A percentile compares a stretch with the other conserved stretches of the same genome.
phyloP scores from a whole-genome alignment of 2,329 filamentous ascomycete genomes.

The Ascochyta viciae-villosae region DNA sequence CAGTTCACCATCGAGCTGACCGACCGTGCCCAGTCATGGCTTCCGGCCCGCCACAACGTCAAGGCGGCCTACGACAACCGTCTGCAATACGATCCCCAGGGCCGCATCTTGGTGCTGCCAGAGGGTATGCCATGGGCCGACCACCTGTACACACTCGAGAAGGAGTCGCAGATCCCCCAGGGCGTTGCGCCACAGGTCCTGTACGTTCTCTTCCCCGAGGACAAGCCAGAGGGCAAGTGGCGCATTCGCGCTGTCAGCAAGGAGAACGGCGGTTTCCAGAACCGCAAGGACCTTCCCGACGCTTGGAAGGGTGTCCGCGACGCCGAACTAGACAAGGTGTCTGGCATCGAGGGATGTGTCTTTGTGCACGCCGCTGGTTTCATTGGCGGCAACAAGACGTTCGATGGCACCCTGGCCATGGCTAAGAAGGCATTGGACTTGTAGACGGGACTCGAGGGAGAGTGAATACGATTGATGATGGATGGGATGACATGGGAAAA shows the following conservation, averaged over 20 bases:
- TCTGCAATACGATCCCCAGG: constrained; percentile 71
- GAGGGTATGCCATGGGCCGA: constrained; percentile 94
- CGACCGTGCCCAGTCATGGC: constrained; percentile 78
- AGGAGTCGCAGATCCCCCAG: constrained; percentile 54
- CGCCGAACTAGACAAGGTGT: constrained; percentile 77
- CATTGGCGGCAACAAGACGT: constrained; percentile 93
- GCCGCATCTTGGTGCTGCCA: constrained; percentile 79
- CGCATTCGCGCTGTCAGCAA: constrained; percentile 91
- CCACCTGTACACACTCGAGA: constrained; percentile 88
- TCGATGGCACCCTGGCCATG: constrained; percentile 87
- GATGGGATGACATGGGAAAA: neutral
- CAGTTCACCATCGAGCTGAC: constrained; percentile 84
- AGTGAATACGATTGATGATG: neutral
- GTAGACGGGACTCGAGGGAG: constrained; percentile 14
- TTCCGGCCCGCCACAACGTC: constrained; percentile 84
- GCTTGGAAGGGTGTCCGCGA: constrained; percentile 92
- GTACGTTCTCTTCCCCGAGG: constrained; percentile 92
- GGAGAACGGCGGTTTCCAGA: constrained; percentile 84
- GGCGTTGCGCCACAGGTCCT: constrained; percentile 66
- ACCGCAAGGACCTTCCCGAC: constrained; percentile 88
- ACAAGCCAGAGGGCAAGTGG: constrained; percentile 81
- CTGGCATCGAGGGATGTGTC: constrained; percentile 75
- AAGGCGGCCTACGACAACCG: constrained; percentile 76
- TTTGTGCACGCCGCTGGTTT: constrained; percentile 96
- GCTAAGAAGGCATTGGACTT: constrained; percentile 73